A percentile compares a stretch with the other conserved stretches of the same genome.
Conservation (phyloP, 2,329 filamentous ascomycete genomes). For the Bisporella sp. region DNA sequence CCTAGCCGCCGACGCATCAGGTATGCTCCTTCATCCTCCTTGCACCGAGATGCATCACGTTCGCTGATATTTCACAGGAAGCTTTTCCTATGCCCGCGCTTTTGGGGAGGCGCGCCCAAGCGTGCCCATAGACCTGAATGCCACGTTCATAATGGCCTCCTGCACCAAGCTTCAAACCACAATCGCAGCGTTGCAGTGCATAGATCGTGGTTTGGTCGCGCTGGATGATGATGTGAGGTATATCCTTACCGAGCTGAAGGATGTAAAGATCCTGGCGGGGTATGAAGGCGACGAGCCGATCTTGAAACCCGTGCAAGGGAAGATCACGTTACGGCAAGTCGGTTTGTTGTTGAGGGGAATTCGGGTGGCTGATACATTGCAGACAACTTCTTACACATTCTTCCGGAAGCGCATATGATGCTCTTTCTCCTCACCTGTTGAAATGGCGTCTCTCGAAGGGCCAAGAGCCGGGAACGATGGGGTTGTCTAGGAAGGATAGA, state of each 20-base stretch:
- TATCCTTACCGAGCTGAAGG: background rate
- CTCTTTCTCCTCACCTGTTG: constrained; percentile 1
- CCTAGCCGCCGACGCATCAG: background rate
- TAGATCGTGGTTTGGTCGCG: background rate
- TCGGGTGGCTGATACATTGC: background rate
- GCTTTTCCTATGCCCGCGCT: background rate
- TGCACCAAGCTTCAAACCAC: background rate
- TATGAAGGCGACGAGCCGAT: background rate
- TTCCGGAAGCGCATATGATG: constrained; percentile 9
- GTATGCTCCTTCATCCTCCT: background rate
- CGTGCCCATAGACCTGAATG: background rate
- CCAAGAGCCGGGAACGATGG: background rate
- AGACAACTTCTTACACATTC: constrained; percentile 10
- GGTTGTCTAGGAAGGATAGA: background rate
- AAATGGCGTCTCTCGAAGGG: constrained; percentile 24
- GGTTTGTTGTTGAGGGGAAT: background rate
- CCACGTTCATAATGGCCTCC: background rate
- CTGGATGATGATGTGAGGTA: background rate
- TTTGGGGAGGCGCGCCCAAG: background rate
- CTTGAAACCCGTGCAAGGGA: background rate
- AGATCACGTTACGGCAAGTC: background rate
- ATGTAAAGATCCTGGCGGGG: background rate
- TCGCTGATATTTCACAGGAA: background rate
- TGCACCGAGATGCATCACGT: background rate
- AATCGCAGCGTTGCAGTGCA: background rate